These are phyloP conservation scores for Lactarius hengduanensis DNA, from an alignment of 768 basidiomycete species.

Conservation along the genomic window DNA sequence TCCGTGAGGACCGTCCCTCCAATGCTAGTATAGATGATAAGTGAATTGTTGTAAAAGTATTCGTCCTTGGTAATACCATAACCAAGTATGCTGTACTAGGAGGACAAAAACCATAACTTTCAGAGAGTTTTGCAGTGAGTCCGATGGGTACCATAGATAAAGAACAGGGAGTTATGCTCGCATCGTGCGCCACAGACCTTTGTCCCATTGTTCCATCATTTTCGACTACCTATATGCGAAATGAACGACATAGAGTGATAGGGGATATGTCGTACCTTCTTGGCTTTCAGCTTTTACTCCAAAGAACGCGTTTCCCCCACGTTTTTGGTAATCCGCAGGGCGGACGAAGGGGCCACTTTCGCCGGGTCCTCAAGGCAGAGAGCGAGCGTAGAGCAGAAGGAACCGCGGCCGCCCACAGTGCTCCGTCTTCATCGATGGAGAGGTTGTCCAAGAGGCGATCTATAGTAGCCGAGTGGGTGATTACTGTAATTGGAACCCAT, in stretches of 20 bases:
- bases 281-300: conserved; percentile 57
- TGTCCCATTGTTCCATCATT: conserved; percentile 56
- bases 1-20: too few species aligned
- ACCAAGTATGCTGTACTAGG: not conserved
- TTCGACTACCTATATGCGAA: conserved; percentile 54
- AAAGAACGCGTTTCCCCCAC: conserved; percentile 51
- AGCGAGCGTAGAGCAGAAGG: conserved; percentile 40
- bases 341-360: conserved; percentile 46
- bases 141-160: conserved; percentile 30
- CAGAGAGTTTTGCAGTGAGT: conserved; percentile 9
- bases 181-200: conserved; percentile 63
- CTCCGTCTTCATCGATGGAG: conserved; percentile 42
- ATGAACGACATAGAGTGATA: conserved; percentile 15
- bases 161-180: conserved; percentile 51
- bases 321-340: conserved; percentile 53
- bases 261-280: conserved; percentile 44
- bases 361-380: conserved; percentile 47
- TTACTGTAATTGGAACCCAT: too few species aligned
- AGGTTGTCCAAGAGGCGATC: conserved; percentile 61
- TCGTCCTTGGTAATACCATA: too few species aligned
- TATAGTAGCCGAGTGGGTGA: conserved; percentile 28
- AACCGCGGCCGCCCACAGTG: conserved; percentile 60
- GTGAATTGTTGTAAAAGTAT: not conserved
- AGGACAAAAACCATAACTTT: not conserved
- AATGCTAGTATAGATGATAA: not conserved